Conservation (phyloP, 2,329 filamentous ascomycete species). For the Colletotrichum paranaense region DNA sequence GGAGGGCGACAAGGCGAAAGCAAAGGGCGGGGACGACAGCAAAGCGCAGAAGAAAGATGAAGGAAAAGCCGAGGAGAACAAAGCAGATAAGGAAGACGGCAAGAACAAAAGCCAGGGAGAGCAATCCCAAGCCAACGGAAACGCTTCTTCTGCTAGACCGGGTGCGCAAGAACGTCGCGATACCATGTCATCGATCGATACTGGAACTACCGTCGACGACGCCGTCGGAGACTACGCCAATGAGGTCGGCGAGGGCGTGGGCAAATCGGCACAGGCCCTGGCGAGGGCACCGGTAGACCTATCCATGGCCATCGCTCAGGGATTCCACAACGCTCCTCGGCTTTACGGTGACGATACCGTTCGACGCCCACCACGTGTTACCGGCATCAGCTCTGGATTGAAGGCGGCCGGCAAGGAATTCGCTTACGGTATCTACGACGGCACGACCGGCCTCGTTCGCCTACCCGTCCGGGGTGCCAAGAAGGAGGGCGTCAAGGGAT, state of each 20-base stretch:
- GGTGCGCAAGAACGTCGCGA: slow-evolving; percentile 32
- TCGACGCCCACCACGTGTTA: slow-evolving; percentile 70
- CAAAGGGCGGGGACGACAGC: background rate
- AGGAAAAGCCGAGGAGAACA: slow-evolving; percentile 1
- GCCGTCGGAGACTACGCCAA: slow-evolving; percentile 56
- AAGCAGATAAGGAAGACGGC: background rate
- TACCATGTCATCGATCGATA: slow-evolving; percentile 35
- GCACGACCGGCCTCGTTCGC: slow-evolving; percentile 70
- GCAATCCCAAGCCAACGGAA: slow-evolving; percentile 5
- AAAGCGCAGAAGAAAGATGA: background rate
- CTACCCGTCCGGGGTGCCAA: slow-evolving; percentile 69
- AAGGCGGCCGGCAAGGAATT: slow-evolving; percentile 72
- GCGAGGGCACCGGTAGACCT: slow-evolving; percentile 70
- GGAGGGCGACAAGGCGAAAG: background rate
- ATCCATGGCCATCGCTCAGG: slow-evolving; percentile 71
- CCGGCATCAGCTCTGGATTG: slow-evolving; percentile 72
- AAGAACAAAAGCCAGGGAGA: background rate
- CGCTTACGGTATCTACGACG: slow-evolving; percentile 73
- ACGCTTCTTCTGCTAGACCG: slow-evolving; percentile 10
- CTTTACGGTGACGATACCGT: slow-evolving; percentile 79
- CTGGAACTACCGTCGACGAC: slow-evolving; percentile 38
- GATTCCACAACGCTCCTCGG: slow-evolving; percentile 77
- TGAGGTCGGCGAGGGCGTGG: slow-evolving; percentile 64
- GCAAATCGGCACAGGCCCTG: slow-evolving; percentile 62
- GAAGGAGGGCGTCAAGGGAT: slow-evolving; percentile 58